A percentile compares a stretch with the other conserved stretches of the same genome.
Conservation (phyloP, 2,329 filamentous ascomycete genomes). For the Cladosporium austrohemisphaericum region DNA sequence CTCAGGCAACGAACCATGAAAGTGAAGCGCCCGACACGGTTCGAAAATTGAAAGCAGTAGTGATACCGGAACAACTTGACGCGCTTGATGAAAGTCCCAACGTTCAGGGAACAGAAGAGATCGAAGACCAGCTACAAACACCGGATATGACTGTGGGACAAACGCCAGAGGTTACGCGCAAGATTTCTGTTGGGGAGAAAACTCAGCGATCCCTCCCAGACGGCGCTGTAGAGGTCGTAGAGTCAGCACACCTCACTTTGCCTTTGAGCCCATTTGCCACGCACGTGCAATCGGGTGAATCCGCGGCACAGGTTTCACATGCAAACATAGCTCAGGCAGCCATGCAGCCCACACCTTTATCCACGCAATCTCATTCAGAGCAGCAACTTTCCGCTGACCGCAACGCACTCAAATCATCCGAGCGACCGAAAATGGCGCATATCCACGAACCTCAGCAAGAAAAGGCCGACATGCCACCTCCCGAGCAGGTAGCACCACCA, state of each 20-base stretch:
- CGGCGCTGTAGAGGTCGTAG: too few relatives aligned
- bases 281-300: background rate
- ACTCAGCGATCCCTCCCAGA: too few relatives aligned
- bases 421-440: background rate
- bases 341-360: slow-evolving; percentile 14
- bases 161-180: too few relatives aligned
- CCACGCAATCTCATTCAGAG: background rate
- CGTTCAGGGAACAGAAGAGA: too few relatives aligned
- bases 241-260: background rate
- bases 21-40: too few relatives aligned
- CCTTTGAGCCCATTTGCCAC: slow-evolving; percentile 4
- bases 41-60: too few relatives aligned
- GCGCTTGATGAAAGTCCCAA: too few relatives aligned
- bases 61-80: too few relatives aligned
- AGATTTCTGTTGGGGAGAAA: too few relatives aligned
- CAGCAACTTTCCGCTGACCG: background rate
- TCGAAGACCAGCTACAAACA: too few relatives aligned
- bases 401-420: background rate
- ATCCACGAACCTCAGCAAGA: slow-evolving; percentile 14
- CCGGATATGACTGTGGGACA: too few relatives aligned
- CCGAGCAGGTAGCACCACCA: background rate
- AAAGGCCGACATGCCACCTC: background rate
- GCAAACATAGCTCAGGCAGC: background rate
- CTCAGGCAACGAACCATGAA: background rate
- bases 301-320: background rate